Base-by-base conservation (phyloP, 331 rosid genomes). In the Saraca asoca region DNA sequence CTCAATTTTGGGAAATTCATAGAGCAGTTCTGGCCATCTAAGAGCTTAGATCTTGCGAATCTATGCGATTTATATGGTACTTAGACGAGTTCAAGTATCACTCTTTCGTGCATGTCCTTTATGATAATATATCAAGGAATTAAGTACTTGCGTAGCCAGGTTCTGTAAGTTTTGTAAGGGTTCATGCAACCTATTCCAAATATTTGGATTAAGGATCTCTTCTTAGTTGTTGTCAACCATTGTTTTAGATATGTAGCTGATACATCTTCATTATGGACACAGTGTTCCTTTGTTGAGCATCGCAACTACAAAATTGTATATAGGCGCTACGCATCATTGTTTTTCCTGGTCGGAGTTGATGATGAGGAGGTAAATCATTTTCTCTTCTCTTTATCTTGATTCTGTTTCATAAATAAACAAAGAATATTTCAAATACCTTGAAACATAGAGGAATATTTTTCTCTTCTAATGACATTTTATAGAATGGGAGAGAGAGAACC, bases 211-310 rank as follows among this genome's bases (percentile, higher is more conserved):
- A 20, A 13, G 37, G 12, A 19, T 13, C 13, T 39, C 58, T 41
- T 71, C 45, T 48, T 68, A 3, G 42, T 49, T 48, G 61, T 16
- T 71, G 53, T 6, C 45, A n/a, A 44, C 61, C 56, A 5, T 48
- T 17, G 48, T 17, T 58, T 35, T 73, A 5, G n/a, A 14, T 72
- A 29, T 70, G 38, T 51, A 43, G 66, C 80, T 87, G 58, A 48
- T 71, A 6, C 56, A 2, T 81, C 50, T 65, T 67, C 51, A 2
- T 50, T 7, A 12, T 76, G 62, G 51, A 51, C 43, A 76, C 87
- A 90, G 97, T 94, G 99, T 83, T 94, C 97, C 14, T 94, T 94
- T 73, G 99, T 90, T 5, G 99, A 90, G 92, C 97, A 94, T 78
- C 88, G 99, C 71, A 94, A 90, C 80, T 94, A 94, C 86, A 94